A percentile compares a stretch with the other conserved stretches of the same genome.
phyloP scores from a whole-genome alignment of 2,329 filamentous ascomycete genomes.

The Pseudogymnoascus pannorum region DNA sequence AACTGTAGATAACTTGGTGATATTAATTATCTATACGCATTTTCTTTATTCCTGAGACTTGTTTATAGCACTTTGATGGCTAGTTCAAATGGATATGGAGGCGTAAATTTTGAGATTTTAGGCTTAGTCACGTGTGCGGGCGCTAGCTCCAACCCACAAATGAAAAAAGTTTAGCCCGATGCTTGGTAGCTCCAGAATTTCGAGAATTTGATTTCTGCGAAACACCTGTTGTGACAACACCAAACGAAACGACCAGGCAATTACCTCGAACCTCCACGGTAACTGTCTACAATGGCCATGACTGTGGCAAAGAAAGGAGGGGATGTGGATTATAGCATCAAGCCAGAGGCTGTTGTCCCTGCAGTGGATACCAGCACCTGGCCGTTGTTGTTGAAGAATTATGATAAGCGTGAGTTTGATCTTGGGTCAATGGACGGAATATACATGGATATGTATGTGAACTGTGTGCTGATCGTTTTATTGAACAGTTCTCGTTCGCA shows the following conservation, averaged over 20 bases:
- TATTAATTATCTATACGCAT: background rate
- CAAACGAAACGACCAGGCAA: constrained; percentile 9
- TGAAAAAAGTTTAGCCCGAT: constrained; percentile 11
- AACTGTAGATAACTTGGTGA: background rate
- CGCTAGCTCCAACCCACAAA: constrained; percentile 10
- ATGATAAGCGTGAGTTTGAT: constrained; percentile 68
- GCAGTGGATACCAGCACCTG: constrained; percentile 79
- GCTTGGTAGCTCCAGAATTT: constrained; percentile 8
- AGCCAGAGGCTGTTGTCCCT: constrained; percentile 77
- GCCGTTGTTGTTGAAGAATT: constrained; percentile 94
- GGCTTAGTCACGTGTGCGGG: background rate
- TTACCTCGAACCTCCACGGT: constrained; percentile 11
- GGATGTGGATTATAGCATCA: constrained; percentile 77
- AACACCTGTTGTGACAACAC: constrained; percentile 7
- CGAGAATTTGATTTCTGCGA: constrained; percentile 10
- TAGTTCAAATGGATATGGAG: background rate
- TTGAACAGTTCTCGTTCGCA: constrained; percentile 73
- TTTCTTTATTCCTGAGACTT: background rate
- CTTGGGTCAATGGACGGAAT: background rate
- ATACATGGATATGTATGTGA: constrained; percentile 16
- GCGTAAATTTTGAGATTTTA: background rate
- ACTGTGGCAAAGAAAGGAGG: constrained; percentile 42
- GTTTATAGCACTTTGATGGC: background rate
- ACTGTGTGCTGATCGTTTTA: constrained; percentile 1
- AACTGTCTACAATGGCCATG: constrained; percentile 35